Base-by-base conservation (phyloP, 176 grass and related monocot genomes). In the Otatea glauca region DNA sequence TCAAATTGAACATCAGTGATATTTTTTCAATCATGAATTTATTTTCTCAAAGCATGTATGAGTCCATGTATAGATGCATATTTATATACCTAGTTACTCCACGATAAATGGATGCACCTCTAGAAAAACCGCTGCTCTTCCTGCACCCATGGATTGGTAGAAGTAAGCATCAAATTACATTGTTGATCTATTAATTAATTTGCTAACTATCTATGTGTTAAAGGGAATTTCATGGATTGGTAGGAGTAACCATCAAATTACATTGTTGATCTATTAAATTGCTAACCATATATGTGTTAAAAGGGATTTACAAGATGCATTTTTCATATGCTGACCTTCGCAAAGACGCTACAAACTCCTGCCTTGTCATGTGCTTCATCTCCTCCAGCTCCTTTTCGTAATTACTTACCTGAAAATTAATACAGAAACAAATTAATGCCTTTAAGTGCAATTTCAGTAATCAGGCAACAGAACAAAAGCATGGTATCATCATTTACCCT, bases 341-440 rank as follows among this genome's bases (percentile, higher is more conserved):
- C 7, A 95, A 68, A 70, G 93, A 95, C 4, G 93, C 93, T 37
- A 95, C 79, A 45, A 90, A 92, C 70, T 92, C 93, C 70, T 95
- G 93, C 71, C 93, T 92, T 34, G 93, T 95, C 93, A 95, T 95
- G 83, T 92, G 88, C 72, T 95, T 95, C 93, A 95, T 95, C 72
- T 95, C 93, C 65, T 90, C 93, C 62, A 95, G 20, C 76, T 95
- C 93, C 14, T 92, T 95, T 65, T 95, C 93, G 5, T 92, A 95
- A 44, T 92, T 90, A 41, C 64, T 88, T 63, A 90, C 81, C 93
- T 94, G 75, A 58, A 87, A 37, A 67, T 87, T 41, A 37, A 37
- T 37, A 37, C 58, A 81, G 24, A 82, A 81, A 81, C 29, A 67
- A 65, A 75, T 37, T 9, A 12, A 20, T 42, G 20, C 2, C n/a